Conservation (phyloP, 1,139 yeast genomes). For the Protomyces inouyei region DNA sequence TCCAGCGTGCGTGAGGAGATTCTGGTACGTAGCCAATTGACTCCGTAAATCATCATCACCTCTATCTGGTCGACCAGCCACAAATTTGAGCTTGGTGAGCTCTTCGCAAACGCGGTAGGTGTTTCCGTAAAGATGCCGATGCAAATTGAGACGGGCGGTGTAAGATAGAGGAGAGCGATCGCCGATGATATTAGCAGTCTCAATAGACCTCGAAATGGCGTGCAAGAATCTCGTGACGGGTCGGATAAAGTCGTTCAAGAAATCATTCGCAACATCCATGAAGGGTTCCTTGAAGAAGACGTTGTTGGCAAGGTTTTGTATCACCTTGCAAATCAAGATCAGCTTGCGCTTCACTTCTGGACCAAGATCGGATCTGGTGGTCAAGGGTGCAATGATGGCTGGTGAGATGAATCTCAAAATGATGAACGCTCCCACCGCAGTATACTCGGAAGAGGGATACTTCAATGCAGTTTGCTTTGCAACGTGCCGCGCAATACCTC, state of each 20-base stretch:
- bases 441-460: constrained; percentile 9
- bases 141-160: neutral
- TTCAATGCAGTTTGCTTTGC: neutral
- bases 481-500: neutral
- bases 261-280: constrained; percentile 6
- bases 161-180: neutral
- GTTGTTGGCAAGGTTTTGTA: constrained; percentile 19
- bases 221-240: neutral
- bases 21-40: neutral
- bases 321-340: constrained; percentile 6
- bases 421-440: constrained; percentile 10
- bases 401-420: constrained; percentile 14
- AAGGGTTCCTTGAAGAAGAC: constrained; percentile 15
- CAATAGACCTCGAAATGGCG: neutral
- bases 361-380: neutral
- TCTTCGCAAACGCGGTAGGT: neutral
- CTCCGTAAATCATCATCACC: neutral
- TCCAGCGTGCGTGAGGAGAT: neutral
- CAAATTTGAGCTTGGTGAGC: neutral
- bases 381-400: constrained; percentile 3
- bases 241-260: neutral
- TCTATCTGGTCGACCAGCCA: neutral
- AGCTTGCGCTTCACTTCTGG: constrained; percentile 8
- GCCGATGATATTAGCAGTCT: neutral
- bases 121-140: neutral